Percentiles rank a stretch among this genome's conserved stretches.
These are phyloP conservation scores for Phoma sp. DNA, from an alignment of 2,329 filamentous ascomycete genomes.

Conservation along the genomic window DNA sequence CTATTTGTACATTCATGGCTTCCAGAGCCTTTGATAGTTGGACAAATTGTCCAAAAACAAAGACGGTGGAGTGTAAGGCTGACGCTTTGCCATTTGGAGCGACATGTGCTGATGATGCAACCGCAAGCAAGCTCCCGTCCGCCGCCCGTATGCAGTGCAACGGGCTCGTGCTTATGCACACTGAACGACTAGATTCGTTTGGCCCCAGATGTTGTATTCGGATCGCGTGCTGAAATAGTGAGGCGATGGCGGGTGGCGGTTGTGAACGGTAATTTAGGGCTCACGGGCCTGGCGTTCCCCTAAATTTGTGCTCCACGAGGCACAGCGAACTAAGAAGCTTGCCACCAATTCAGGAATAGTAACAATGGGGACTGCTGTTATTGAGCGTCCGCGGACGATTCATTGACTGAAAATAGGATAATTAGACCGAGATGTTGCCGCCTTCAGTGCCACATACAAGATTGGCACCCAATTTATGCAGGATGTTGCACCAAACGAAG, in stretches of 20 bases:
- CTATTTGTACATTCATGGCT: conserved; percentile 2
- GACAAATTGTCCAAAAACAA: conserved; percentile 19
- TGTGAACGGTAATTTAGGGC: not conserved
- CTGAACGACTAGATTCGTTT: not conserved
- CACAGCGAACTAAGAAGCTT: not conserved
- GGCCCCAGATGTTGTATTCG: not conserved
- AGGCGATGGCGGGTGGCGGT: conserved; percentile 9
- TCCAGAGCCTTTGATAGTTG: conserved; percentile 21
- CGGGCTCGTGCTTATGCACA: conserved; percentile 12
- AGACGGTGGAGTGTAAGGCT: conserved; percentile 16
- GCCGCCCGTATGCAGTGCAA: conserved; percentile 12
- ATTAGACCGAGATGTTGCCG: conserved; percentile 1
- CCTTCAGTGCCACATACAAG: conserved; percentile 2
- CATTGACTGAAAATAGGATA: not conserved
- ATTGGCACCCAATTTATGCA: conserved; percentile 8
- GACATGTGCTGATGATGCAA: conserved; percentile 9
- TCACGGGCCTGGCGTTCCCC: conserved; percentile 14
- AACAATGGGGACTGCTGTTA: not conserved
- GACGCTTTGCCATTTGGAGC: conserved; percentile 15
- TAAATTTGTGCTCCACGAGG: not conserved
- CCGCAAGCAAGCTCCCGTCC: conserved; percentile 4
- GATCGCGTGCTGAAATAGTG: conserved; percentile 4
- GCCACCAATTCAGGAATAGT: not conserved
- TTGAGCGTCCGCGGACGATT: not conserved
- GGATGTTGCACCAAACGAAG: conserved; percentile 13